Conservation (phyloP, 768 basidiomycete genomes). For the Boletales sp. region DNA sequence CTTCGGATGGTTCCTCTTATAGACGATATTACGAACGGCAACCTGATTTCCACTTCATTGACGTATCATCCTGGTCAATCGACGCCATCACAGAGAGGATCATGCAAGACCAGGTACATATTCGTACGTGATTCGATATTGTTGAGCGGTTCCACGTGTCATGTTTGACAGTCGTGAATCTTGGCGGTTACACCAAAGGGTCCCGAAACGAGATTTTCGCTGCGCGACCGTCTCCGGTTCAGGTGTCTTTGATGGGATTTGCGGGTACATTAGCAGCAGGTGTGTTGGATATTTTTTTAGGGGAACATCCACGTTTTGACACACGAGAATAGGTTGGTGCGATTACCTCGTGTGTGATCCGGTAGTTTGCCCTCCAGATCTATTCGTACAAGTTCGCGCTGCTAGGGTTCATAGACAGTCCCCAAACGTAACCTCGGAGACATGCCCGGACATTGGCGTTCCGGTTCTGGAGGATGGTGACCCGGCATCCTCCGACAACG, state of each 20-base stretch:
- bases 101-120: conserved; percentile 41
- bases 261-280: conserved; percentile 45
- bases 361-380: conserved; percentile 40
- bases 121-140: conserved; percentile 31
- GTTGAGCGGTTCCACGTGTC: not conserved
- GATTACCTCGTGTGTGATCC: conserved; percentile 46
- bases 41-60: conserved; percentile 35
- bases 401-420: conserved; percentile 9
- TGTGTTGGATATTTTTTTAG: conserved; percentile 5
- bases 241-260: conserved; percentile 49
- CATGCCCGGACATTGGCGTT: conserved; percentile 22
- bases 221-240: conserved; percentile 44
- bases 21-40: conserved; percentile 41
- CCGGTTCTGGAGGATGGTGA: conserved; percentile 38
- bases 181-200: conserved; percentile 51
- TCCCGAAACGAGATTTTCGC: conserved; percentile 52
- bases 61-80: conserved; percentile 39
- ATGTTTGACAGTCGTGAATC: conserved; percentile 36
- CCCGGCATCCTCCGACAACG: conserved; percentile 34
- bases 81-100: conserved; percentile 38
- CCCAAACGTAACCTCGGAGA: conserved; percentile 1
- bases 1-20: conserved; percentile 44
- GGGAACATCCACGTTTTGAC: not conserved
- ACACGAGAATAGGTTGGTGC: conserved; percentile 38
- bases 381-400: conserved; percentile 32